phyloP scores from a whole-genome alignment of 1,139 yeast genomes.

The Saccharomyces pastorianus region DNA sequence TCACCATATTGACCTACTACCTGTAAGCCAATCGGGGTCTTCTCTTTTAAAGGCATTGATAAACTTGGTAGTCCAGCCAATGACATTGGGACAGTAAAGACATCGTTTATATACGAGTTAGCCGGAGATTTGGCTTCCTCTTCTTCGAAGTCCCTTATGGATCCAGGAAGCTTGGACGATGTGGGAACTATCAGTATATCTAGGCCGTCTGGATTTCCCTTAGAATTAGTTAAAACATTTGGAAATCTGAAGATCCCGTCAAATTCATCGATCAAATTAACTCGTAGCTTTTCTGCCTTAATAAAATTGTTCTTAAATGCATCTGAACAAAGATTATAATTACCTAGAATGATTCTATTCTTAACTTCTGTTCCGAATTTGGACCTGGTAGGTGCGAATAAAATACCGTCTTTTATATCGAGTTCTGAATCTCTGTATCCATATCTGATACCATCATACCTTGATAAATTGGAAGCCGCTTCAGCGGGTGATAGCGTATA shows the following conservation, averaged over 20 bases:
- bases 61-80: conserved; percentile 87
- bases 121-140: conserved; percentile 41
- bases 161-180: conserved; percentile 51
- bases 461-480: conserved; percentile 82
- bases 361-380: conserved; percentile 74
- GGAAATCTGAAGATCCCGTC: conserved; percentile 50
- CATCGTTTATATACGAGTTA: conserved; percentile 68
- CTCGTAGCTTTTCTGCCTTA: conserved; percentile 65
- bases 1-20: conserved; percentile 81
- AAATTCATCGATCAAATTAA: conserved; percentile 54
- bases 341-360: conserved; percentile 75
- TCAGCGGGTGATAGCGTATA: conserved; percentile 87
- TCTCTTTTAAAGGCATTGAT: conserved; percentile 48
- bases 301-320: conserved; percentile 69
- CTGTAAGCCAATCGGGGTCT: conserved; percentile 59
- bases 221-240: conserved; percentile 37
- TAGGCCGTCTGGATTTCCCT: conserved; percentile 34
- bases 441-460: conserved; percentile 85
- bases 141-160: conserved; percentile 37
- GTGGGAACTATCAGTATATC: conserved; percentile 76
- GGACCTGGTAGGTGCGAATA: conserved; percentile 53
- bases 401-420: conserved; percentile 33
- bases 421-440: conserved; percentile 44
- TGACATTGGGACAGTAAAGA: conserved; percentile 83
- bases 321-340: conserved; percentile 69